These are phyloP conservation scores for bread wheat (Triticum aestivum) DNA, from an alignment of 176 grass and related monocot genomes.

Conservation along the genomic window IWGSC_CS_RefSeq_v2.1 NC_057813.1:360043805-360044304, in stretches of 20 bases:
- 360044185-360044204: too few relatives aligned
- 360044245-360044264: too few relatives aligned
- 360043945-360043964: slow-evolving; percentile 32
- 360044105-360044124: too few relatives aligned
- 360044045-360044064: slow-evolving; percentile 11
- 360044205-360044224: too few relatives aligned
- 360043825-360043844: not conserved
- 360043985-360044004: not conserved
- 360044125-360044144: too few relatives aligned
- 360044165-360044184: too few relatives aligned
- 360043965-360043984: not conserved
- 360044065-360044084: not conserved
- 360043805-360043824: slow-evolving; percentile 72
- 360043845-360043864: slow-evolving; percentile 2
- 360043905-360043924: slow-evolving; percentile 2
- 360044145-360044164: too few relatives aligned
- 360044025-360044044: slow-evolving; percentile 32
- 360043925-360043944: not conserved
- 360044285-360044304: too few relatives aligned
- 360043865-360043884: slow-evolving; percentile 30
- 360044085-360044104: too few relatives aligned
- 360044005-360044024: not conserved
- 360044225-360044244: too few relatives aligned
- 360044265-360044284: too few relatives aligned
- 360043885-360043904: slow-evolving; percentile 41